Base-by-base conservation (phyloP, 371 early-diverging fungal species). In the Actinomucor elegans region DNA sequence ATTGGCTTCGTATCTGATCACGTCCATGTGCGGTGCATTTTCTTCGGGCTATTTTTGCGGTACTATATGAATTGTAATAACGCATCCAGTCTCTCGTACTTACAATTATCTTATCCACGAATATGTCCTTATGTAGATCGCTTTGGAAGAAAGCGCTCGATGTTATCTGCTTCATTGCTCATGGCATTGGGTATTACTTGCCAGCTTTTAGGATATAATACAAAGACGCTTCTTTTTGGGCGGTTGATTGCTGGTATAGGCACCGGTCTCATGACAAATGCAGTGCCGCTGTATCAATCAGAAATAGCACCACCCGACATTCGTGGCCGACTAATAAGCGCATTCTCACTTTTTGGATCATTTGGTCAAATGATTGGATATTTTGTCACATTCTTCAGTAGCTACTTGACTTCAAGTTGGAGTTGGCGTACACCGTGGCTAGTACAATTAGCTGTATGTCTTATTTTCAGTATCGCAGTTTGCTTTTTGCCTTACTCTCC, bases 291-390 rank as follows among this genome's bases (percentile, higher is more conserved):
- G 15, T 71, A 77, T 46, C 72, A 70, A 48, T 66, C 78, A 14
- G 78, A 74, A 31, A 72, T 96, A 11, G 86, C 96, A 17, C 89
- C 96, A 23, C 71, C 89, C 14, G 74, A 83, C 28, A 70, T 72
- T 24, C 70, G 78, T 46, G 78, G 75, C 17, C 62, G 71, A 8
- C 52, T 74, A 15, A 72, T 78, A 21, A 70, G 70, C 38, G 44
- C 71, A 10, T 74, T 69, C 33, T 54, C 68, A 8, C 29, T 72
- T 17, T 61, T 70, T 47, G 51, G 57, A 18, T 49, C 60, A 11
- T 59, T 70, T 50, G 78, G 78, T 44, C 72, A 70, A 26, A 65
- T 74, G 37, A 36, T 62, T 1, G 78, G 73, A 10, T 78, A 70
- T 43, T 68, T 69, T 55, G 63, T 71, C 14, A 63, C 75, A 8